These are phyloP conservation scores for Tetrapisispora arboricola DNA, from an alignment of 805 yeast genomes.

Conservation along the genomic window DNA sequence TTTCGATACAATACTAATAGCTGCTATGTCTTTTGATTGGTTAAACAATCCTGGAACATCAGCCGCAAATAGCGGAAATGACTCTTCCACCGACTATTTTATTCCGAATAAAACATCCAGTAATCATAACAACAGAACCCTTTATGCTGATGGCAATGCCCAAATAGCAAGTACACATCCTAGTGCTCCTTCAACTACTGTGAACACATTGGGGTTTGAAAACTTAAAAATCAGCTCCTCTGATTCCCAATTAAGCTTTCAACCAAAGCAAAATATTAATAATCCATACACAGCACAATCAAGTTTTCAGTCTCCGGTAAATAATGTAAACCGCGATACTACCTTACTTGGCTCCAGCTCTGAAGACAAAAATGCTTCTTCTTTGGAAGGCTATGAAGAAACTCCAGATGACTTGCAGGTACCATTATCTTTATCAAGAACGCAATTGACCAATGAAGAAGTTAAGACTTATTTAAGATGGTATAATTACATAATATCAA, in stretches of 20 bases:
- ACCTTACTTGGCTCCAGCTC: neutral
- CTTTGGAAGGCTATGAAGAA: constrained; percentile 13
- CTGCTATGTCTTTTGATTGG: constrained; percentile 42
- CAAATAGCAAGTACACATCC: neutral
- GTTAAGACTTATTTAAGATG: constrained; percentile 80
- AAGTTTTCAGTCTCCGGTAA: neutral
- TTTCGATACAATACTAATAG: neutral
- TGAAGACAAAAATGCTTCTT: neutral
- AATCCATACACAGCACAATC: neutral
- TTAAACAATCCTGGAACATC: constrained; percentile 35
- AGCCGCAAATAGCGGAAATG: constrained; percentile 12
- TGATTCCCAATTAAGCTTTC: neutral
- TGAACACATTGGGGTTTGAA: neutral
- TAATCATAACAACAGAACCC: neutral
- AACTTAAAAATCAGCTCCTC: neutral
- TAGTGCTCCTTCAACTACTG: neutral
- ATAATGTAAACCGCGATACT: too few species aligned
- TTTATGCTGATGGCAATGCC: neutral
- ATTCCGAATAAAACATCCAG: constrained; percentile 9
- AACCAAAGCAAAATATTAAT: neutral
- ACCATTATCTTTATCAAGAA: constrained; percentile 55
- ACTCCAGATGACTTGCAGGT: constrained; percentile 33
- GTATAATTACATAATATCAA: constrained; percentile 76
- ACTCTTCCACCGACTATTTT: neutral
- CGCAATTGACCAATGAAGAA: constrained; percentile 68